A percentile compares a stretch with the other conserved stretches of the same genome.
Conservation (phyloP, 257 asterid genomes). For the Nicotiana tabacum region DNA sequence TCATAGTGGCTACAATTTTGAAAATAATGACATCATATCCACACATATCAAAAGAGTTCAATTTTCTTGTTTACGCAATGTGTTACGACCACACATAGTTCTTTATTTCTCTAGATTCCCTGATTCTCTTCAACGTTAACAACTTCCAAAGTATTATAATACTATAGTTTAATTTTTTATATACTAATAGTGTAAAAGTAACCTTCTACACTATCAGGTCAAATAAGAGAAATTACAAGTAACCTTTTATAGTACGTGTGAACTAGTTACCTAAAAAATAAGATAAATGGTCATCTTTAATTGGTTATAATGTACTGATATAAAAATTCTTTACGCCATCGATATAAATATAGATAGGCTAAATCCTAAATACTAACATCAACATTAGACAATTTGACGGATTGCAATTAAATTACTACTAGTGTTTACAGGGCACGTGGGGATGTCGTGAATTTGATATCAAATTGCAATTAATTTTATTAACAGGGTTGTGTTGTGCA, state of each 20-base stretch:
- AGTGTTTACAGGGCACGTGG: not conserved
- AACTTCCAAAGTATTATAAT: not conserved
- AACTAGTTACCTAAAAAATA: not conserved
- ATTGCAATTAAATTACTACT: not conserved
- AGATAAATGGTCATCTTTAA: no score
- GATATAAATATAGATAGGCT: not conserved
- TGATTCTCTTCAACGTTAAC: not conserved
- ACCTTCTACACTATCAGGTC: not conserved
- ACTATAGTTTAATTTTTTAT: not conserved
- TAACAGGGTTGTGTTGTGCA: slow-evolving; percentile 21
- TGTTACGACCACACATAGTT: not conserved
- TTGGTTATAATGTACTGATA: no score
- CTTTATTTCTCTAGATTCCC: not conserved
- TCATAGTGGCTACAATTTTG: not conserved
- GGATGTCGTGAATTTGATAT: not conserved
- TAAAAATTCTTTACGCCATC: not conserved
- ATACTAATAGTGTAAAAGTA: not conserved
- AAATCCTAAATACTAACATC: not conserved
- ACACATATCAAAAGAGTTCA: not conserved
- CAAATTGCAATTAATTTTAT: slow-evolving; percentile 8
- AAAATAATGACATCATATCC: not conserved
- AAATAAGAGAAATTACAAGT: not conserved
- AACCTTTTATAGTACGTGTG: not conserved
- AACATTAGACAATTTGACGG: not conserved
- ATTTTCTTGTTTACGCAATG: not conserved